Conservation (phyloP, 306 rosid species). For the Notholithocarpus densiflorus region DNA sequence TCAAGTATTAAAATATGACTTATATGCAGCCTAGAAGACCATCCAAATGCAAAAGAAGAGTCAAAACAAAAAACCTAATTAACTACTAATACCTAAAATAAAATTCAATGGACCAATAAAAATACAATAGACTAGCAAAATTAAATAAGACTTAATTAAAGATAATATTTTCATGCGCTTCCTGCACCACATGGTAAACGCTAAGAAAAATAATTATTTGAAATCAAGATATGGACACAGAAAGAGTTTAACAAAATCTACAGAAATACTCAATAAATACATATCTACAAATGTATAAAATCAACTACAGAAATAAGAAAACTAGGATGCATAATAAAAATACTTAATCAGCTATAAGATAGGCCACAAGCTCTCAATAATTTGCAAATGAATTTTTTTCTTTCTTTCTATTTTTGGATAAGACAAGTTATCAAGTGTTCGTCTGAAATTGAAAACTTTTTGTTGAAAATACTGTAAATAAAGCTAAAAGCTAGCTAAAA, state of each 20-base stretch:
- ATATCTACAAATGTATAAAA: neutral
- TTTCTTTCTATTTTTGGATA: no score
- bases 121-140: no score
- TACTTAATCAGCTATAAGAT: neutral
- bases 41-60: neutral
- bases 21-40: neutral
- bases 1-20: neutral
- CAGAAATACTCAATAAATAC: neutral
- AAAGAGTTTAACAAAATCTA: neutral
- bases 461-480: no score
- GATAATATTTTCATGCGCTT: no score
- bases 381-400: no score
- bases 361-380: no score
- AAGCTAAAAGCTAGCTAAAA: fast-evolving
- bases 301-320: neutral
- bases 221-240: neutral
- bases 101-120: no score
- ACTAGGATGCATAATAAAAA: neutral
- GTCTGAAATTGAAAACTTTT: no score
- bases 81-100: no score
- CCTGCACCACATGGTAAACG: neutral
- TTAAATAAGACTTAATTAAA: no score
- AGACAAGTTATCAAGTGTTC: no score
- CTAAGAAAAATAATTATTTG: neutral
- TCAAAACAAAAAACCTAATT: neutral